Evolutionary conservation across 148 eudicot species (phyloP).

Genomic region (Chenopodium suecicum): DNA sequence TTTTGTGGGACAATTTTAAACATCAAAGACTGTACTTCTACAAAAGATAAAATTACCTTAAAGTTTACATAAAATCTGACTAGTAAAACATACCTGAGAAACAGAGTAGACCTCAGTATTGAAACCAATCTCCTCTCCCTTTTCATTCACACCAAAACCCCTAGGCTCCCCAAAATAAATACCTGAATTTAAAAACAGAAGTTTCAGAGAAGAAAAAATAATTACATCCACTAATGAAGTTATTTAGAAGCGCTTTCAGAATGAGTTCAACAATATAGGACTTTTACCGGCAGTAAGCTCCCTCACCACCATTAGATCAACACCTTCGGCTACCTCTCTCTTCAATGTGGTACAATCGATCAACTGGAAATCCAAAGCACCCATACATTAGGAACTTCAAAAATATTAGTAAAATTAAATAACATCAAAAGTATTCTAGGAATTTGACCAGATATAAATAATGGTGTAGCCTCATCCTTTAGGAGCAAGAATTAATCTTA

Average conservation of each 20-base stretch:
- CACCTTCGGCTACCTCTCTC: conserved; percentile 96
- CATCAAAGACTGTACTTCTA: not conserved
- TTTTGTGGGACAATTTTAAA: too few species aligned
- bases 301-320: conserved; percentile 94
- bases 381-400: conserved; percentile 1
- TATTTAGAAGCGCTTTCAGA: not conserved
- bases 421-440: not conserved
- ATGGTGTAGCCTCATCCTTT: not conserved
- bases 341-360: conserved; percentile 88
- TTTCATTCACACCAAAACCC: conserved; percentile 76
- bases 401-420: not conserved
- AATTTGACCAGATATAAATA: conserved; percentile 6
- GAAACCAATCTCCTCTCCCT: conserved; percentile 84
- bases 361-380: conserved; percentile 44
- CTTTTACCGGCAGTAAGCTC: conserved; percentile 89
- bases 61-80: not conserved
- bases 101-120: conserved; percentile 88
- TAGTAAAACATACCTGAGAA: conserved; percentile 59
- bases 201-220: not conserved
- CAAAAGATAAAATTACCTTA: not conserved
- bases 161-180: conserved; percentile 97
- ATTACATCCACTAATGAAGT: not conserved
- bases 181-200: conserved; percentile 39
- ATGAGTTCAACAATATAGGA: conserved; percentile 1
- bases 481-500: not conserved